Conservation (phyloP, 2,329 filamentous ascomycete species). For the Chaetomiaceae sp. region DNA sequence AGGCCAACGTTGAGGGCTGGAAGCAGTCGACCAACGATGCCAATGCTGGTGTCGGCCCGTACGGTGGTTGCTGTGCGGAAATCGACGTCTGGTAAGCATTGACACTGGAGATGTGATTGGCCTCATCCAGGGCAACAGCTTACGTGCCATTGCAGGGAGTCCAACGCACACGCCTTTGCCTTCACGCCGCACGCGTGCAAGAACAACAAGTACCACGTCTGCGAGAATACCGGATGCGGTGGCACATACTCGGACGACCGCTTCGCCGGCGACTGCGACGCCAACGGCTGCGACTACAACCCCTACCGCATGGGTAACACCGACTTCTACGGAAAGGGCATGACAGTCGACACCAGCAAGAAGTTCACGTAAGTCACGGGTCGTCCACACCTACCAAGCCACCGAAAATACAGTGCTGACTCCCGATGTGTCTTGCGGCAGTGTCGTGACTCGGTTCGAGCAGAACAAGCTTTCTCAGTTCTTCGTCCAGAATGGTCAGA, state of each 20-base stretch:
- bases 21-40: slow-evolving; percentile 46
- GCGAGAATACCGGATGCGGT: slow-evolving; percentile 48
- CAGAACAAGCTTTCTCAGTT: slow-evolving; percentile 50
- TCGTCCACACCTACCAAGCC: too few species aligned
- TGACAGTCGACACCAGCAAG: slow-evolving; percentile 55
- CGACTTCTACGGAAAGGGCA: slow-evolving; percentile 57
- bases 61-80: slow-evolving; percentile 58
- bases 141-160: too few species aligned
- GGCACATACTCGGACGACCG: slow-evolving; percentile 50
- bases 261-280: slow-evolving; percentile 61
- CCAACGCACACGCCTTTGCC: slow-evolving; percentile 61
- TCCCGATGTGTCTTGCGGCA: too few species aligned
- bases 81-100: slow-evolving; percentile 53
- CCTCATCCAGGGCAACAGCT: too few species aligned
- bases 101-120: too few species aligned
- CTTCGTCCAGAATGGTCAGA: slow-evolving; percentile 59
- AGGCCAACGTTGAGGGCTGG: slow-evolving; percentile 53
- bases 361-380: too few species aligned
- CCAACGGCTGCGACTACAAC: slow-evolving; percentile 69
- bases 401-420: too few species aligned
- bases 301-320: slow-evolving; percentile 61
- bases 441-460: slow-evolving; percentile 63
- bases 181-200: slow-evolving; percentile 63
- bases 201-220: slow-evolving; percentile 45
- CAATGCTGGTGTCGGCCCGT: slow-evolving; percentile 49